These are phyloP conservation scores for Diaporthe aspalathi DNA, from an alignment of 2,329 filamentous ascomycete genomes.

Conservation along the genomic window DNA sequence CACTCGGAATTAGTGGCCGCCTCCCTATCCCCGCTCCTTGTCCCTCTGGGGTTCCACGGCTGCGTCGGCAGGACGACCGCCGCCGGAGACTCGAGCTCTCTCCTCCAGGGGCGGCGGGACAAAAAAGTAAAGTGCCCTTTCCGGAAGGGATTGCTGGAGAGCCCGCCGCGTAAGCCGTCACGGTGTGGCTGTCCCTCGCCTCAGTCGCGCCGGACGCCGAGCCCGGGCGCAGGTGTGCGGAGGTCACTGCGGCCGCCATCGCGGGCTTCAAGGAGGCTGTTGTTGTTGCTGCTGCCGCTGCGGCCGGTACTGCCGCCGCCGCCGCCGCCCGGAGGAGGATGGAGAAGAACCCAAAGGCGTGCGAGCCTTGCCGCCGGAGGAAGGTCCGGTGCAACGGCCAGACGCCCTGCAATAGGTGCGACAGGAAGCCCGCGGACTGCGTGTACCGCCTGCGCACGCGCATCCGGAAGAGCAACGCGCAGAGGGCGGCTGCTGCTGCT, in stretches of 20 bases:
- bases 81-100: not conserved
- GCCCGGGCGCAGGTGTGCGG: not conserved
- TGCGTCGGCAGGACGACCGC: not conserved
- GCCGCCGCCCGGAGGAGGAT: not conserved
- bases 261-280: too few species aligned
- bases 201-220: not conserved
- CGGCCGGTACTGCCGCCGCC: too few species aligned
- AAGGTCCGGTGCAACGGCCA: slow-evolving; percentile 40
- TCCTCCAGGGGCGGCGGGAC: not conserved
- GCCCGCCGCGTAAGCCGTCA: not conserved
- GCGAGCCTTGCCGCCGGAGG: slow-evolving; percentile 38
- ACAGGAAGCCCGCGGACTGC: slow-evolving; percentile 36
- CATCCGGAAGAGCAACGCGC: slow-evolving; percentile 34
- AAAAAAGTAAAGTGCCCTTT: not conserved
- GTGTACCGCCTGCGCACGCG: slow-evolving; percentile 40
- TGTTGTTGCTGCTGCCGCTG: too few species aligned
- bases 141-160: too few species aligned
- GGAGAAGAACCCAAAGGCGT: slow-evolving; percentile 41
- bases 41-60: too few species aligned
- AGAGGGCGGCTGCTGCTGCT: slow-evolving; percentile 25
- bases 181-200: slow-evolving; percentile 15
- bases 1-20: slow-evolving; percentile 13
- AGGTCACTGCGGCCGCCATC: not conserved
- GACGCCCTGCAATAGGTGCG: slow-evolving; percentile 39
- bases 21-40: not conserved